Base-by-base conservation (phyloP, 495 filamentous ascomycete species). In the Aspergillus haitiensis region DNA sequence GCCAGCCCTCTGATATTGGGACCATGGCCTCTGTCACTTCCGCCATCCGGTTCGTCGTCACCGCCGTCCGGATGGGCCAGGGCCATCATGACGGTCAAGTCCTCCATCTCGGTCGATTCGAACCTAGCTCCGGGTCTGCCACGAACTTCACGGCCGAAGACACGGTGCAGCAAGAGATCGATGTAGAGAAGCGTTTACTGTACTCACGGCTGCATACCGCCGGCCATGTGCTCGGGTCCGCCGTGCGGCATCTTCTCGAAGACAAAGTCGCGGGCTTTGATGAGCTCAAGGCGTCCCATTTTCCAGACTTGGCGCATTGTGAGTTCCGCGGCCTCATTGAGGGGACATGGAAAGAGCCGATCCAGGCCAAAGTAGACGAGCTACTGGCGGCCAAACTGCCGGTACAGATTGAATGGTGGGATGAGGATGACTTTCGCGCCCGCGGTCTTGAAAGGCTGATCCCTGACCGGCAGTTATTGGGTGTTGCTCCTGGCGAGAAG, bases 201-300 rank as follows among this genome's bases (percentile, higher is more conserved):
- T 79, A 84, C 70, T 87, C 84, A 10, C 80, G 84, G 5, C 75
- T 83, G 5, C 86, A 89, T 65, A 87, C 85, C 0, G 86, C 82
- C 1, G 86, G 86, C 10, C 86, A 89, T 61, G 78, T 87, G 21
- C 75, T 89, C 7, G 82, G 85, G 13, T 60, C 78, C 4, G 84
- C 85, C 5, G 78, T 87, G 32, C 73, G 79, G n/a, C 70, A 78
- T 44, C 75, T 86, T 9, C 52, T 80, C 33, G 77, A 82, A 55
- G 68, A 76, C 10, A 73, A 80, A 40, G 62, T 86, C 32, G 63
- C 67, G 6, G 67, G 71, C 39, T 81, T 86, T 52, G 79, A 82
- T 55, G 85, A 88, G 61, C 65, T 81, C 7, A 87, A 87, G 68
- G 86, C 86, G 6, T 82, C 78, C 0, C 86, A 88, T 64, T 84